Evolutionary conservation across 768 basidiomycete genomes (phyloP), one percentile per base, ranked within the genome.

Genomic region (Inosperma sp.): DNA sequence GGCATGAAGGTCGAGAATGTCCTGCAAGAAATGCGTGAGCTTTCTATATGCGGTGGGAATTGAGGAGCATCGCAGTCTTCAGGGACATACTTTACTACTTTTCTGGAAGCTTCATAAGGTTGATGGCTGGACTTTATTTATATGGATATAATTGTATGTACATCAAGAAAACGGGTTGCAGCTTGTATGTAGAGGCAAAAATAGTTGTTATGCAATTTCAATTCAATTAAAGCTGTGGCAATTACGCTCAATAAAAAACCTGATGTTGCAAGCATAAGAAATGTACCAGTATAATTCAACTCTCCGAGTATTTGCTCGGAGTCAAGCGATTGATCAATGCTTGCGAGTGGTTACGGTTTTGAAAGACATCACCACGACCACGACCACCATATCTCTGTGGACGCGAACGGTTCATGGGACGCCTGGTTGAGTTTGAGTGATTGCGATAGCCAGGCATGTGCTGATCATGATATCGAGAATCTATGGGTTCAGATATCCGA

Each of bases 11-110:
- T 98, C n/a, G 96, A 98, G 68, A 85, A 83, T 13, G 90, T 93
- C n/a, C 72, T 99, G 40, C 89, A 93, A 61, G 93, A 98, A 71
- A 98, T 99, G 93, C 83, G 84, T 64, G 93, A 95, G 62, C 70
- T 98, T 44, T 89, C 89, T 5, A 99, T 99, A 61, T 96, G 90
- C 63, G 93, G 93, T 12, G 87, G 77, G 37, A 76, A 72, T 52
- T 72, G 63, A 56, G 36, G 10, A 27, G 3, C 21, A 39, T 19
- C 21, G 12, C 47, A 10, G 14, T 17, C 2, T 21, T 17, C 13
- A 42, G 29, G 21, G 14, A 21, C 17, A 16, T 12, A 17, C 27
- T 36, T 4, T 21, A 29, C 33, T 23, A 13, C 23, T 27, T 31
- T 40, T 41, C 19, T 36, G 45, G 43, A 49, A 44, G n/a, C 4